These are phyloP conservation scores for Emmonsiellopsis sp. DNA, from an alignment of 2,329 filamentous ascomycete genomes.

Conservation along the genomic window DNA sequence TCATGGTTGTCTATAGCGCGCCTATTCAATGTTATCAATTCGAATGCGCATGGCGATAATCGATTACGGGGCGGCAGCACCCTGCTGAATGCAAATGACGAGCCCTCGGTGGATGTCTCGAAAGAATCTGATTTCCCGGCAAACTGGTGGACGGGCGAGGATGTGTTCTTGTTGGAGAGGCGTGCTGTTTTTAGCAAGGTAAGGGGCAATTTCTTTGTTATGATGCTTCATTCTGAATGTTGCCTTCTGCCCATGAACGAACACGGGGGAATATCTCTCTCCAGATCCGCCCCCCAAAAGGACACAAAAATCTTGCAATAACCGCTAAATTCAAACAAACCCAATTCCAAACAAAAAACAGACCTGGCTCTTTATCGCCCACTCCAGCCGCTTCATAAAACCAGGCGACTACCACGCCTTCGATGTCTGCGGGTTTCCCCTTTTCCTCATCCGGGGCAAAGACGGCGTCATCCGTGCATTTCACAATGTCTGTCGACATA, in stretches of 20 bases:
- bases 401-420: constrained; percentile 50
- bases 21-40: neutral
- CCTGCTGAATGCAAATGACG: neutral
- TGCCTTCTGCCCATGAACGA: neutral
- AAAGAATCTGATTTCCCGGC: constrained; percentile 36
- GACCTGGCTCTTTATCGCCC: constrained; percentile 29
- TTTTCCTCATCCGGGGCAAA: constrained; percentile 46
- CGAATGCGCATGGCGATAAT: neutral
- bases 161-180: constrained; percentile 40
- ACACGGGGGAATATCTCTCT: too few species aligned
- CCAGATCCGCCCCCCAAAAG: neutral
- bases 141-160: constrained; percentile 30
- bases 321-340: neutral
- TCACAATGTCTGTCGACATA: constrained; percentile 55
- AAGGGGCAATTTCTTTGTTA: constrained; percentile 2
- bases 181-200: constrained; percentile 44
- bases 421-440: constrained; percentile 47
- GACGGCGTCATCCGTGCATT: constrained; percentile 48
- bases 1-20: neutral
- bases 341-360: constrained; percentile 5
- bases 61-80: too few species aligned
- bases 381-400: constrained; percentile 40
- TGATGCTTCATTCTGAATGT: neutral
- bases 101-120: constrained; percentile 15
- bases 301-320: neutral